Evolutionary conservation across 139 green algal genomes (phyloP), one percentile per base, ranked within the genome.

Genomic region (Nannochloris sp.): DNA sequence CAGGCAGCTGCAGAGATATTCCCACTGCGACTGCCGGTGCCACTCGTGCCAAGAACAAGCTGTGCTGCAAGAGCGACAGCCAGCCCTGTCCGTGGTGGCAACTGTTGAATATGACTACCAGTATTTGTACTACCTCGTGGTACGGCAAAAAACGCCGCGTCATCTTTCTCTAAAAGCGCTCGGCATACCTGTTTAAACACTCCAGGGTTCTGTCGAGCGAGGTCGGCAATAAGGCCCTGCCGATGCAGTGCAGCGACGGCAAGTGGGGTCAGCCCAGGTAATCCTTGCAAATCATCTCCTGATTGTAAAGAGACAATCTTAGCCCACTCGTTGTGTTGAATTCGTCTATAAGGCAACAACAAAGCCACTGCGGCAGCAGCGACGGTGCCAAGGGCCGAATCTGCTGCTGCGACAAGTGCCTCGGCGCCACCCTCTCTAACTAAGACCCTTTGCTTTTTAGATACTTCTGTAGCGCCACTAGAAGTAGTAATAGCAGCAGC

Each of bases 1-100:
- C 54, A 73, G 3, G 9, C 51, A 0, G 65, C 65, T 2, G 65
- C 54, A 1, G 27, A 61, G 54, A 62, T 68, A 37, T 65, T 51
- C 55, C 55, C 35, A 2, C 39, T 56, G 13, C 24, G 33, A n/a
- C n/a, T n/a, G n/a, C n/a, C n/a, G n/a, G n/a, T n/a, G n/a, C n/a
- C n/a, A n/a, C n/a, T n/a, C n/a, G n/a, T 45, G 9, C 37, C 12
- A 45, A 45, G 37, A 30, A 15, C 65, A 29, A 73, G 65, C 38
- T 73, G 55, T 32, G 65, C 55, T 5, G 65, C 56, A 2, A 37
- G 45, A 0, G 19, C 8, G 1, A 37, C 39, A 4, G 56, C 56
- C 10, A 47, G n/a, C 1, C 37, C 54, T 6, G 12, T 60, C 27
- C 65, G 19, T 4, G 54, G 64, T 24, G 53, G 37, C 35, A 71